Percentiles rank a stretch among this genome's conserved stretches.
Conservation (phyloP, 208 protist genomes). For the Leishmania tropica region DNA sequence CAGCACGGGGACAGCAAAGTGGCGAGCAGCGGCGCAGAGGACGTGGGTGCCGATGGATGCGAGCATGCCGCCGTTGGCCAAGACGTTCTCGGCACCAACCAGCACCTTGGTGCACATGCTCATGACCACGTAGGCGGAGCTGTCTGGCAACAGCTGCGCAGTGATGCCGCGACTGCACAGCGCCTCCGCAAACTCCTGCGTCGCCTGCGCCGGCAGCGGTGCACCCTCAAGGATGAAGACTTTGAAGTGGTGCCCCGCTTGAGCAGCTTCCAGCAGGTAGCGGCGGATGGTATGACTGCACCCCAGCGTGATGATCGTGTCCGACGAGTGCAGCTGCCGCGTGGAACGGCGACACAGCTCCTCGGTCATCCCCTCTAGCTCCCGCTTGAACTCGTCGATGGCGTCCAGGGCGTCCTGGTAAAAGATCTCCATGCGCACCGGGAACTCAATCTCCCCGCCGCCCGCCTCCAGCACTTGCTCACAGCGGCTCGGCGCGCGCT, state of each 20-base stretch:
- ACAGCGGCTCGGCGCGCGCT: constrained; percentile 59
- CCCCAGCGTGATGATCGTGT: constrained; percentile 81
- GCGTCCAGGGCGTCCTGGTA: constrained; percentile 58
- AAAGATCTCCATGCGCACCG: constrained; percentile 57
- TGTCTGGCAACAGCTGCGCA: constrained; percentile 95
- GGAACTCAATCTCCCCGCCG: constrained; percentile 38
- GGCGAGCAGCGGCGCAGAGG: constrained; percentile 94
- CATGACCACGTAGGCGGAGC: constrained; percentile 98
- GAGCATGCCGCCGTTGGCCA: constrained; percentile 98
- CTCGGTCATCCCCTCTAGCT: constrained; percentile 77
- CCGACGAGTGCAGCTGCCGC: constrained; percentile 72
- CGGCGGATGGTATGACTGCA: constrained; percentile 71
- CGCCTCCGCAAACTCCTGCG: constrained; percentile 65
- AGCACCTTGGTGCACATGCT: constrained; percentile 97
- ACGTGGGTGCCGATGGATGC: constrained; percentile 92
- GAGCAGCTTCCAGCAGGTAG: constrained; percentile 59
- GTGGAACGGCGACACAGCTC: constrained; percentile 67
- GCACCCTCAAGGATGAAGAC: constrained; percentile 95
- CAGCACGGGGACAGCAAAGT: constrained; percentile 96
- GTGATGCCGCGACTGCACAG: constrained; percentile 78
- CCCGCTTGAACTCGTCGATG: constrained; percentile 59
- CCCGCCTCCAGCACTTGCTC: constrained; percentile 24
- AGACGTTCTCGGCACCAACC: constrained; percentile 92
- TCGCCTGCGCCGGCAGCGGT: constrained; percentile 59
- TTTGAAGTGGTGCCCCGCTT: constrained; percentile 67